Evolutionary conservation across 345 rosid genomes (phyloP), one percentile per base, ranked within the genome.

Genomic region (Aquilaria sinensis): DNA sequence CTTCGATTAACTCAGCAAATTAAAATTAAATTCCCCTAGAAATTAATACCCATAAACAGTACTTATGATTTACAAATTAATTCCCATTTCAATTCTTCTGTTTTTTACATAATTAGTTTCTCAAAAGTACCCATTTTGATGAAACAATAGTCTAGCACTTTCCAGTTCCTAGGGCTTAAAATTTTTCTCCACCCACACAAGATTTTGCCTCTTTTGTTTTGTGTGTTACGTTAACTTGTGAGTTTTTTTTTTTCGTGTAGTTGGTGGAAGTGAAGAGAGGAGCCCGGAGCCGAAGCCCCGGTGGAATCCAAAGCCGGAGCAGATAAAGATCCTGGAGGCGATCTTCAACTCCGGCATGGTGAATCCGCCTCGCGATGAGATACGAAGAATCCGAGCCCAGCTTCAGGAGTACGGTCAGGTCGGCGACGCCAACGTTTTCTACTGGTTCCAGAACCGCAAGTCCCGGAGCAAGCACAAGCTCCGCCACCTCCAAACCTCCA

Each of bases 261-360:
- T 63, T 65, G 50, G 72, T 63, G 99, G 87, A 60, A 76, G 88
- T 53, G 99, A 94, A 62, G 99, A 95, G 79, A 73, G 94, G 54
- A 87, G 88, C 15, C 96, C 96, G 6, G 99, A 95, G 72, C 97
- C 99, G 31, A 95, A 95, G 71, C 99, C 96, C 0, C 84, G 99
- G 72, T 95, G 97, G 99, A 95, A 95, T 69, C 99, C 99, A 9
- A 95, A 85, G 66, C 99, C 99, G 3, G 97, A 95, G 80, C 99
- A 95, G 73, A 91, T 95, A 70, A 81, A 96, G 45, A 91, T 95
- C 16, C 83, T 95, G 15, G 99, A 95, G 76, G 87, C 93, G 9
- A 95, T 95, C 69, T 95, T 95, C 64, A 90, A 95, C 77, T 95
- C 99, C 8, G 99, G 99, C 47, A 89, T 95, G 96, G 97, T 95